phyloP scores from a whole-genome alignment of 257 asterid species.

The Solanum ossicruentum region DNA sequence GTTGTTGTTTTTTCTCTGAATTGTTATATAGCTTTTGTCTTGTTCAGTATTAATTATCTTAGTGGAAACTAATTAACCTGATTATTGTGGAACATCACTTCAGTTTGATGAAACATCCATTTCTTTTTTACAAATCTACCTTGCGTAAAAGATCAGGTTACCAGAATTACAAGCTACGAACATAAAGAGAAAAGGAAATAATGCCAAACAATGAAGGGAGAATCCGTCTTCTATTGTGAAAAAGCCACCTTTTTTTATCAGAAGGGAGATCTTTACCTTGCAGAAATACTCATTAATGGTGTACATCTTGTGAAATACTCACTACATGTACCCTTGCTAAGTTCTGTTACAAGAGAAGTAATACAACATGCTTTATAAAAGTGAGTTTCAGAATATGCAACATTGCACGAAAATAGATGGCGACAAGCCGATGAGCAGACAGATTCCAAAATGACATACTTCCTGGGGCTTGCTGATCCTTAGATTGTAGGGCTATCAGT shows the following conservation, averaged over 20 bases:
- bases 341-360: not conserved
- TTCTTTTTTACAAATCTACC: not conserved
- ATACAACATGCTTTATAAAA: not conserved
- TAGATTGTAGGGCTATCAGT: too few relatives aligned
- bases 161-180: not conserved
- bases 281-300: not conserved
- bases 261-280: not conserved
- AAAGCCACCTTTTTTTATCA: not conserved
- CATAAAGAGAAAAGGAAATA: not conserved
- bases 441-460: not conserved
- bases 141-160: not conserved
- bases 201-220: not conserved
- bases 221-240: not conserved
- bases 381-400: not conserved
- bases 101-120: not conserved
- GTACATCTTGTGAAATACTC: not conserved
- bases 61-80: not conserved
- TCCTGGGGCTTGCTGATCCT: too few relatives aligned
- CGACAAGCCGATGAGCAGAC: not conserved
- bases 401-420: not conserved
- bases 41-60: not conserved
- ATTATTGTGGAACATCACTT: not conserved
- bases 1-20: not conserved
- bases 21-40: not conserved
- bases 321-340: too few relatives aligned